Evolutionary conservation across 2,329 filamentous ascomycete species (phyloP), one percentile per base, ranked within the genome.

Genomic region (Fusarium pseudonygamai): DNA sequence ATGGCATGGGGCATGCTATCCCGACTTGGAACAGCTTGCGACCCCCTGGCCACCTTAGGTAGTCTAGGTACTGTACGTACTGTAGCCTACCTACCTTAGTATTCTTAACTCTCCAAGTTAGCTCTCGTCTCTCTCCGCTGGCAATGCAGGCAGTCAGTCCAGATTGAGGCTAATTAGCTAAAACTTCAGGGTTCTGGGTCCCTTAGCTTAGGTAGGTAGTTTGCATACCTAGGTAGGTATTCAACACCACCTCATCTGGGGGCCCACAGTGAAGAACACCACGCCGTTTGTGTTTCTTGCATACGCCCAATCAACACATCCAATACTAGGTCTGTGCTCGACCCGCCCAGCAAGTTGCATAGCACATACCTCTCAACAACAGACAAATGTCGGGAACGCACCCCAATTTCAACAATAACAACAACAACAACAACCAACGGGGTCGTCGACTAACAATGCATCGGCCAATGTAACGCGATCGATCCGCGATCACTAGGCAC

Each of bases 391-490:
- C 42, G 45, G 28, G 42, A 59, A 47, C 24, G 24, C 43, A 67
- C 43, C 52, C 43, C 49, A 59, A 68, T 47, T 55, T 53, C 46
- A 64, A 68, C 57, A 32, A 59, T 53, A 32, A 46, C 58, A 55
- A 26, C 16, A 45, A 45, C 46, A 60, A 71, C 53, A 28, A 67
- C 28, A 28, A 42, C 61, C 58, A 43, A 43, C 49, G 43, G 36
- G 52, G 43, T 62, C 59, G 63, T 72, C 47, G 61, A 59, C 49
- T 64, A 45, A 69, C 50, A 53, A 53, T 68, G 59, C 63, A 52
- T 74, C 63, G 63, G 45, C 63, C 66, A 67, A 74, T 75, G 72
- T 71, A 70, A 77, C 69, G 56, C 72, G 69, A 77, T 77, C 69
- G 64, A 57, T 59, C 69, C 59, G 64, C 67, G 71, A 73, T 66